phyloP scores from a whole-genome alignment of 495 filamentous ascomycete genomes.

The Neurospora sp. region DNA sequence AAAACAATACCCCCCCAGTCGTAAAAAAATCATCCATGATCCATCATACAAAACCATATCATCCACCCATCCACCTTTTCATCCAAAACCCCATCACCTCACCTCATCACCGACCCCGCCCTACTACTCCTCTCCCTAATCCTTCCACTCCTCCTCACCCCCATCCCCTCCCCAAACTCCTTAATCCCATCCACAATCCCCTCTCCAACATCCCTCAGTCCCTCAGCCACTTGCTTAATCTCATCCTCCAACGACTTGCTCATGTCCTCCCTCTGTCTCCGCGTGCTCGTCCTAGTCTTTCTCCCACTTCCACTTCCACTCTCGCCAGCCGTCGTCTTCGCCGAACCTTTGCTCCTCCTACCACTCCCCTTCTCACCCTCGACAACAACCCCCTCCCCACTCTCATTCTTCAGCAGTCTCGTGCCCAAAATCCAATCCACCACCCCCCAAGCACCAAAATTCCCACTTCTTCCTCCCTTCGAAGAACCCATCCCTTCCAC shows the following conservation, averaged over 20 bases:
- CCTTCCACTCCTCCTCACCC: not conserved
- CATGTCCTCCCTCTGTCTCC: constrained; percentile 9
- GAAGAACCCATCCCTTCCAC: constrained; percentile 15
- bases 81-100: not conserved
- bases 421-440: constrained; percentile 73
- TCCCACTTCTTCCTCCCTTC: constrained; percentile 32
- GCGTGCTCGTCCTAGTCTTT: constrained; percentile 23
- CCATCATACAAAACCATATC: not conserved
- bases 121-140: not conserved
- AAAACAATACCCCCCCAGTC: not conserved
- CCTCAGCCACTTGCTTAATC: not conserved
- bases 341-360: constrained; percentile 10
- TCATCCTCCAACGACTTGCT: not conserved
- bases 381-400: constrained; percentile 36
- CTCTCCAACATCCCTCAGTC: not conserved
- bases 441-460: constrained; percentile 69
- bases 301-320: no score
- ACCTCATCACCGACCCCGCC: not conserved
- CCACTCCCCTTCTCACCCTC: constrained; percentile 49
- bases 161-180: not conserved
- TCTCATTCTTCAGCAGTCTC: constrained; percentile 22
- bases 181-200: not conserved
- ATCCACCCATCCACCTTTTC: not conserved
- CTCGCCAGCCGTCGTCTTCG: no score
- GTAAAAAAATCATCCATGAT: not conserved